These are phyloP conservation scores for Erodium chrysanthum DNA, from an alignment of 441 rosid species.

Conservation along the genomic window DNA sequence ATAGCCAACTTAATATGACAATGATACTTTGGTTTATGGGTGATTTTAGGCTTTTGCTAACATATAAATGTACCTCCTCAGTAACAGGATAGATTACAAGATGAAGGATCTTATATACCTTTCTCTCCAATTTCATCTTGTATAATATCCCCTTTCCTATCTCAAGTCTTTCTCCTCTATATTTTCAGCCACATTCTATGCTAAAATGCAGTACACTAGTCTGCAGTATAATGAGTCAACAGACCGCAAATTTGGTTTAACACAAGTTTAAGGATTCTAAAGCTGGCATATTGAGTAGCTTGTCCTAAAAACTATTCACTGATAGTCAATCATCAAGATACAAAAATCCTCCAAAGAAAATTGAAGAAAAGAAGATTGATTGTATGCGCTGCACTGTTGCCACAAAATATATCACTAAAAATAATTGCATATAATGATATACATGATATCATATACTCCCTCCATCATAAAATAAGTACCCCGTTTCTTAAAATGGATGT, in stretches of 20 bases:
- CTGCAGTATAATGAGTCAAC: neutral
- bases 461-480: neutral
- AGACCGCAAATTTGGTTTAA: neutral
- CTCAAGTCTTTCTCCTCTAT: neutral
- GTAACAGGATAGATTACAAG: neutral
- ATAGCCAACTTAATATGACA: neutral
- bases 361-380: neutral
- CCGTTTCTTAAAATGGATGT: neutral
- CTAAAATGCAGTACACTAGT: neutral
- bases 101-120: neutral
- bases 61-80: neutral
- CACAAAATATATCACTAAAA: neutral
- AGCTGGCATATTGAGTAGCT: neutral
- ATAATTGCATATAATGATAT: neutral
- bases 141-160: neutral
- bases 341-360: neutral
- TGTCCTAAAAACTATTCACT: neutral
- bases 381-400: neutral
- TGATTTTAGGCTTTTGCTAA: neutral
- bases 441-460: neutral
- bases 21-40: neutral
- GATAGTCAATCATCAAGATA: neutral
- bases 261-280: neutral
- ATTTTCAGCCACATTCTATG: neutral
- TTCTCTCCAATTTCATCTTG: neutral